phyloP scores from a whole-genome alignment of 164 flowering plant species.

The Akebia trifoliata region DNA sequence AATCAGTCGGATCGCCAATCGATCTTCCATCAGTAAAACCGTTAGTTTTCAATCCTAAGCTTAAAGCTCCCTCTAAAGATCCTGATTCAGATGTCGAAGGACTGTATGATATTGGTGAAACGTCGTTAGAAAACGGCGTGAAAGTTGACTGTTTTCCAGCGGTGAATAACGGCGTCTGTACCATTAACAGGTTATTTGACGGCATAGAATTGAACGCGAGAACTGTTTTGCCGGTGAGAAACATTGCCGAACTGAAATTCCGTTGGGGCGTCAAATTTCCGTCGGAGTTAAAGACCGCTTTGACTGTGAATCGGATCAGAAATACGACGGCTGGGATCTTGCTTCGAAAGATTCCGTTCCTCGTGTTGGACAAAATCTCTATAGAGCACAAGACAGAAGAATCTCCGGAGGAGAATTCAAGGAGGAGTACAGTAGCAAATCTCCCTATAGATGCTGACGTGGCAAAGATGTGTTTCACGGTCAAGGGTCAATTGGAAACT shows the following conservation, averaged over 20 bases:
- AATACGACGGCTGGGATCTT: conserved; percentile 29
- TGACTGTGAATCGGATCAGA: conserved; percentile 5
- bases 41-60: conserved; percentile 10
- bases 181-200: conserved; percentile 20
- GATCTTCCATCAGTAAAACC: conserved; percentile 3
- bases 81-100: conserved; percentile 20
- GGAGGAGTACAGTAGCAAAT: neutral
- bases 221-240: conserved; percentile 43
- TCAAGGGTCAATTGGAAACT: conserved; percentile 43
- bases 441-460: conserved; percentile 20
- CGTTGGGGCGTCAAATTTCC: conserved; percentile 62
- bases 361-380: conserved; percentile 54
- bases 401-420: conserved; percentile 1
- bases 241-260: conserved; percentile 39
- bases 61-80: conserved; percentile 28
- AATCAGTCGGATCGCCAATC: conserved; percentile 12
- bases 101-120: conserved; percentile 6
- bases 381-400: conserved; percentile 46
- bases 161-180: neutral
- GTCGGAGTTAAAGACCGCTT: conserved; percentile 21
- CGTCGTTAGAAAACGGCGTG: conserved; percentile 10
- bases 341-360: conserved; percentile 38
- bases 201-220: conserved; percentile 49
- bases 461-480: conserved; percentile 27
- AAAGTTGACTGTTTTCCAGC: conserved; percentile 7